Base-by-base conservation (phyloP, 2,329 filamentous ascomycete species). In the Byssochlamys sp. region DNA sequence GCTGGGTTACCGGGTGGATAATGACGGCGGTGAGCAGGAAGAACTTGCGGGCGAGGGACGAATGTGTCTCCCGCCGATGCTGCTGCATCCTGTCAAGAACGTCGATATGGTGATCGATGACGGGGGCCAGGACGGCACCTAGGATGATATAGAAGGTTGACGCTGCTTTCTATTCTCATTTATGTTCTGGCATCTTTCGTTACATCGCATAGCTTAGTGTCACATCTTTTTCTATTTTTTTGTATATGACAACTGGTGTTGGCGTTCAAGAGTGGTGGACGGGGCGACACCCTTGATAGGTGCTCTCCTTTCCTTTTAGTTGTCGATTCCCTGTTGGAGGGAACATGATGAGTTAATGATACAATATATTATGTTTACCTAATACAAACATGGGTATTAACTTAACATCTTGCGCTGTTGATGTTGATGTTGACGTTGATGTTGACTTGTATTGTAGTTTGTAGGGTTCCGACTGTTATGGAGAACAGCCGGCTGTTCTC, bases 61-160 rank as follows among this genome's bases (percentile, higher is more conserved):
- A 59, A 95, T 96, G 90, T 96, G 91, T 74, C 76, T 96, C 48
- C 90, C 91, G 6, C 89, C 88, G 0, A 92, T 96, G 86, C 75
- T 96, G 60, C 74, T 96, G 62, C 91, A 96, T 79, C 49, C 91
- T 0, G 82, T 96, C 55, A 96, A 96, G 78, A 81, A 84, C 55
- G 81, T 91, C 4, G 83, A 87, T 49, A 67, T 80, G 68, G 67
- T 78, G n/a, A 72, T 75, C 59, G 73, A 76, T 53, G 70, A 71
- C 26, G 71, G 69, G 24, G 67, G 62, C 51, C 59, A 62, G 55
- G 54, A n/a, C 58, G 60, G 27, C 58, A 60, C 31, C 57, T 45
- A 45, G 39, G 53, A 14, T 51, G 10, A 51, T 51, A 51, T 51
- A 26, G 24, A 5, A 12, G 14, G n/a, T 51, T n/a, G 29, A 31